These are phyloP conservation scores for Lactarius sanguifluus DNA, from an alignment of 768 basidiomycete genomes.

Conservation along the genomic window DNA sequence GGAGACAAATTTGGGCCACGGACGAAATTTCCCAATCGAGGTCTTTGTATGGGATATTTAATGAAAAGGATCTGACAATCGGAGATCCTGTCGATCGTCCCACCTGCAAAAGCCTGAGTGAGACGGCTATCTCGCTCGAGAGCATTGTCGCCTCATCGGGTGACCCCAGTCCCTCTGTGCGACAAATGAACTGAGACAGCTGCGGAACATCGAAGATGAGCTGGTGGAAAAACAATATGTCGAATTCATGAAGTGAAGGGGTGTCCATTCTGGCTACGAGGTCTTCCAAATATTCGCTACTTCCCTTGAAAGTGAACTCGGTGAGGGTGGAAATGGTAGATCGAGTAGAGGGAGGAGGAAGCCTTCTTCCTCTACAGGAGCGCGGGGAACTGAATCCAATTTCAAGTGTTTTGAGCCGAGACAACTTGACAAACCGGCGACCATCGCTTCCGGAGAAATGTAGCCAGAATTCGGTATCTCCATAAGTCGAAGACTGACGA, in stretches of 20 bases:
- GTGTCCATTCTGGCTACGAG: background rate
- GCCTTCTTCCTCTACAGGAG: background rate
- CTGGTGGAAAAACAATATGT: background rate
- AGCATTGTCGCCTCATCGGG: background rate
- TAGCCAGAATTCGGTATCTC: background rate
- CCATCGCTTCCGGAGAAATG: background rate
- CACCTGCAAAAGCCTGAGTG: background rate
- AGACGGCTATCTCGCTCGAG: background rate
- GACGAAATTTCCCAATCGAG: background rate
- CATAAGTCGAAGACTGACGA: background rate
- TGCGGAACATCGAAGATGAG: background rate
- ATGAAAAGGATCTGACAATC: background rate
- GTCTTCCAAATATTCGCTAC: conserved; percentile 1
- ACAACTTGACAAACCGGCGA: background rate
- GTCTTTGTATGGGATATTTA: background rate
- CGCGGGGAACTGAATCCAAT: background rate
- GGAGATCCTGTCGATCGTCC: background rate
- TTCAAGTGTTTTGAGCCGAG: background rate
- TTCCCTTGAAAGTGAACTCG: background rate
- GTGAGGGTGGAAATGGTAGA: background rate
- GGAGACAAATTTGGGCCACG: background rate
- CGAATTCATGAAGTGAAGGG: background rate
- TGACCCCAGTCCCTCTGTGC: background rate
- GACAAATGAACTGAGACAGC: background rate
- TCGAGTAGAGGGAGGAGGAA: background rate